These are phyloP conservation scores for Cicer bijugum DNA, from an alignment of 306 rosid genomes.

Conservation along the genomic window DNA sequence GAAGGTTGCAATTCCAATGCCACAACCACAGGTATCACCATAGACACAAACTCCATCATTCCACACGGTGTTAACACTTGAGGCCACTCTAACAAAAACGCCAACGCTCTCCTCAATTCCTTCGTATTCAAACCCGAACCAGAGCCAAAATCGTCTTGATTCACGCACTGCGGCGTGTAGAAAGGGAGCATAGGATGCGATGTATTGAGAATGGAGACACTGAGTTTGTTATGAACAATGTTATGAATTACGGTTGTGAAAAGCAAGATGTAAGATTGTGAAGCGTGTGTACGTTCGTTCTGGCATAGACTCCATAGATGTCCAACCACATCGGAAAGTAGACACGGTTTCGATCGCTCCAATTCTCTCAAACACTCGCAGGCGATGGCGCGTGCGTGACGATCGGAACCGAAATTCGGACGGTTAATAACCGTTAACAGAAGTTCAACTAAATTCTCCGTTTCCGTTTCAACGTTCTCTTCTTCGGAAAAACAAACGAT, in stretches of 20 bases:
- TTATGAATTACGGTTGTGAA: conserved; percentile 67
- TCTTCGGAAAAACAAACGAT: conserved; percentile 55
- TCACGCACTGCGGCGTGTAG: conserved; percentile 58
- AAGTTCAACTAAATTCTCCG: conserved; percentile 66
- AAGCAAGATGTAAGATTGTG: conserved; percentile 73
- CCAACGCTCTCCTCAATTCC: conserved; percentile 82
- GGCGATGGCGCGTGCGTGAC: conserved; percentile 73
- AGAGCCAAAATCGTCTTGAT: not conserved
- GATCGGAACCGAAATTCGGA: conserved; percentile 73
- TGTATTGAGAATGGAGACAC: conserved; percentile 69
- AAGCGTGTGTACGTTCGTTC: conserved; percentile 89
- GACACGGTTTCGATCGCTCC: conserved; percentile 70
- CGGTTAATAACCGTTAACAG: conserved; percentile 74
- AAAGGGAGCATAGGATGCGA: conserved; percentile 75
- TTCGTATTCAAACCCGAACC: conserved; percentile 61
- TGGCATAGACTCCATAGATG: conserved; percentile 90
- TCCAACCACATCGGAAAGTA: conserved; percentile 79
- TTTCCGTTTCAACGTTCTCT: conserved; percentile 18
- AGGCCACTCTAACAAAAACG: conserved; percentile 88
- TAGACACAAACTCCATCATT: conserved; percentile 77
- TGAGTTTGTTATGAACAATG: conserved; percentile 57
- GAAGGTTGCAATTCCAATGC: conserved; percentile 90
- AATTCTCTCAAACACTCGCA: conserved; percentile 91
- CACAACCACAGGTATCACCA: conserved; percentile 70
- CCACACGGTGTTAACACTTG: conserved; percentile 85